phyloP scores from a whole-genome alignment of 345 rosid genomes.

The Clausena lansium region DNA sequence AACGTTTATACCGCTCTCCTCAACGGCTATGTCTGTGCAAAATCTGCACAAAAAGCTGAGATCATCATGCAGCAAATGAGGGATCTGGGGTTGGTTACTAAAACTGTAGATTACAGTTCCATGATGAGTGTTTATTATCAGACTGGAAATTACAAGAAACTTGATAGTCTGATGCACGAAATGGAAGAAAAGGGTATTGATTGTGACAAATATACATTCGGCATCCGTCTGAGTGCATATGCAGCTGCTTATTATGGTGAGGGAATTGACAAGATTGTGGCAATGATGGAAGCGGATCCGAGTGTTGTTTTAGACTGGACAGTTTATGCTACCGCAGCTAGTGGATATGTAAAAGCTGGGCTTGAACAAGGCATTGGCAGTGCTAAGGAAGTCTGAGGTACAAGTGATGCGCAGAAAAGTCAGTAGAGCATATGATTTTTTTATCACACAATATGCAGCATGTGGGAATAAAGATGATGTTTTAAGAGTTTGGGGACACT shows the following conservation, averaged over 20 bases:
- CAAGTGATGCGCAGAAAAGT: neutral
- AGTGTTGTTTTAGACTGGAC: conserved; percentile 22
- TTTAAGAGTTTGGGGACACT: conserved; percentile 39
- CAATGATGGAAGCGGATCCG: conserved; percentile 30
- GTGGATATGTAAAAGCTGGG: conserved; percentile 25
- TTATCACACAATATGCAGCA: conserved; percentile 33
- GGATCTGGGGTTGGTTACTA: conserved; percentile 22
- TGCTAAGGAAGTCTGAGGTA: conserved; percentile 35
- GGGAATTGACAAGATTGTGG: conserved; percentile 25
- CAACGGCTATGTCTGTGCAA: conserved; percentile 31
- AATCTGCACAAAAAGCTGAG: conserved; percentile 41
- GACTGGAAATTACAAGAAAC: conserved; percentile 29
- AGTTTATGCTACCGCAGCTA: conserved; percentile 15
- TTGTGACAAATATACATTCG: conserved; percentile 14
- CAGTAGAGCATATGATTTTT: conserved; percentile 13
- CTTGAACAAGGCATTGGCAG: conserved; percentile 28
- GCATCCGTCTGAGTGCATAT: conserved; percentile 28
- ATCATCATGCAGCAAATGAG: conserved; percentile 32
- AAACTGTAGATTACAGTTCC: conserved; percentile 13
- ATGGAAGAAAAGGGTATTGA: conserved; percentile 32
- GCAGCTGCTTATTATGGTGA: conserved; percentile 24
- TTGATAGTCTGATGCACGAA: conserved; percentile 23
- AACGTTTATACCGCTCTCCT: conserved; percentile 36
- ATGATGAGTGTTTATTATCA: conserved; percentile 28
- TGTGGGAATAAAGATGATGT: conserved; percentile 40